Evolutionary conservation across 768 basidiomycete species (phyloP), one percentile per base, ranked within the genome.

Genomic region (Leucosporidium yakuticum): DNA sequence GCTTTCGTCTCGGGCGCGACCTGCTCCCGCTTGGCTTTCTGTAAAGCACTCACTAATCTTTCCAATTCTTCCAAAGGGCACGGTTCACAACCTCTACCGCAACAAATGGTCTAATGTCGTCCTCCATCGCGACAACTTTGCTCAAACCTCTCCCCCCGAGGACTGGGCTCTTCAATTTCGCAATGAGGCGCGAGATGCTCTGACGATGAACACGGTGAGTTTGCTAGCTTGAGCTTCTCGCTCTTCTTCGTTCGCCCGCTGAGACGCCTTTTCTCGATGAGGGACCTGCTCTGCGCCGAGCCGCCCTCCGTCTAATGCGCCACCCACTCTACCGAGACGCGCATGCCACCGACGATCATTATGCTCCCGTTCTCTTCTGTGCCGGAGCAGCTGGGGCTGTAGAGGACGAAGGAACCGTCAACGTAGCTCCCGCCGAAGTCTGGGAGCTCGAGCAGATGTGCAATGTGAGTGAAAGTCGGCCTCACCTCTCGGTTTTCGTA

Each of bases 341-440:
- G 68, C 73, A 74, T 66, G 73, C 67, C 34, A 74, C 73, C 5
- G 73, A 74, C 61, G 73, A 74, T 44, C 73, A 74, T 56, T 73
- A 57, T 53, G 71, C 71, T 59, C 65, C 68, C 6, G 73, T 71
- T 4, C 54, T 74, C 34, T 74, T 74, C 68, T 60, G 60, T 47
- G 73, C 71, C 5, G 73, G 73, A 14, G 73, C 73, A 2, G 67
- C 70, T 4, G 73, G 73, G 4, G 59, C 31, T 6, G n/a, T 31
- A 0, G 65, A 63, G 23, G 73, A 74, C 57, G 31, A 32, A 31
- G 68, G 63, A 20, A 66, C 63, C 47, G 14, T 29, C 27, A 74
- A 74, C 51, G 64, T 67, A 34, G 68, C 71, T 12, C 64, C 60
- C 12, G 73, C 73, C 32, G 62, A 74, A 58, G 62, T 59, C 31